Base-by-base conservation (phyloP, 495 filamentous ascomycete species). In the Recurvomyces mirabilis region DNA sequence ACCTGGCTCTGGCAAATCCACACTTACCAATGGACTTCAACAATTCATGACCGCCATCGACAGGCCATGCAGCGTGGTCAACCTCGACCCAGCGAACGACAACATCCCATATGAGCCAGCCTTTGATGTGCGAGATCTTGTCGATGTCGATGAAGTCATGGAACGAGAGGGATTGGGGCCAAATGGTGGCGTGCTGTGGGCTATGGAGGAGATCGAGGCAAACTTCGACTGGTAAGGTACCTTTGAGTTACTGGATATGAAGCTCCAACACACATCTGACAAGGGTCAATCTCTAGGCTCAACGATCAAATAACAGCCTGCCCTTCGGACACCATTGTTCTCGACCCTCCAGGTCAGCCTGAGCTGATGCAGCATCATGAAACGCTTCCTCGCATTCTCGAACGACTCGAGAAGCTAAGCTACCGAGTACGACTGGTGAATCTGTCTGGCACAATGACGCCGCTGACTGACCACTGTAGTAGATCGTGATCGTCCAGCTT, bases 1-100 rank as follows among this genome's bases (percentile, higher is more conserved):
- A 20, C 89, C 91, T 6, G 91, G 91, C 49, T 76, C 88, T 19
- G 91, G 91, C 14, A 98, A 98, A 65, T 94, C 87, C 34, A 98
- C 91, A 5, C 94, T 93, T 63, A 94, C 87, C 71, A 82, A 94
- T 75, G 91, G 91, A 52, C 94, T 98, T 84, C 84, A 94, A 54
- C 91, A 98, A 67, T 96, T 95, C 71, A 80, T 95, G 69, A 76
- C 77, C 43, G 88, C 91, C 38, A 93, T 98, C 57, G 85, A 85
- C 30, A 81, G 91, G 29, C 87, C 91, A 66, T 94, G 85, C 68
- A 91, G 87, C 11, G 74, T 94, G 30, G 84, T 94, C 44, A 98
- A 98, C 64, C 80, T 98, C 49, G 91, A 98, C 66, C 91, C 91
- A 25, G 91, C 91, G 34, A 98, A 98, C 69, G 91, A 98, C 57